These are phyloP conservation scores for Corchorus capsularis DNA, from an alignment of 345 rosid species.

Conservation along the genomic window DNA sequence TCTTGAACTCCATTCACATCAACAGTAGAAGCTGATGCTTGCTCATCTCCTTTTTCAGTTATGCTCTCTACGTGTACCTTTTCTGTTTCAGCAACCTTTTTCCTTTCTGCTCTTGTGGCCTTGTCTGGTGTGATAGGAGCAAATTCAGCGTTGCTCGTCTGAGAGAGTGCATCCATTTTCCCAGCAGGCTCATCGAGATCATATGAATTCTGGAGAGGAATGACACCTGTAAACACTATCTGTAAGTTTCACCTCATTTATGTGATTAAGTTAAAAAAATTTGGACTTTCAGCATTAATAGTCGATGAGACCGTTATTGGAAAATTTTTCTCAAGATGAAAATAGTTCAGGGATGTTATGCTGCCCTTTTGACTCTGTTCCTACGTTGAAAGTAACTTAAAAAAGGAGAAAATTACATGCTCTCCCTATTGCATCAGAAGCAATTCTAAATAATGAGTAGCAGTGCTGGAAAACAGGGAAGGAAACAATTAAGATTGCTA, in stretches of 20 bases:
- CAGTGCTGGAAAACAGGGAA: background rate
- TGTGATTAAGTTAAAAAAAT: conserved; percentile 1
- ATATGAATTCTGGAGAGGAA: conserved; percentile 21
- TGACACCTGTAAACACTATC: conserved; percentile 31
- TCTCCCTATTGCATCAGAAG: background rate
- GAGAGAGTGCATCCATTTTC: conserved; percentile 26
- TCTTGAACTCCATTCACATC: conserved; percentile 24
- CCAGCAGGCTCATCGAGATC: conserved; percentile 38
- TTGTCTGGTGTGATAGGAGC: conserved; percentile 65
- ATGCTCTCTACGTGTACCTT: conserved; percentile 19
- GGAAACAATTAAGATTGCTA: background rate
- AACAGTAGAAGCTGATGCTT: conserved; percentile 12
- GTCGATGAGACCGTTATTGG: background rate
- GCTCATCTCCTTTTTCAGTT: conserved; percentile 25
- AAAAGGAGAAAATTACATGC: background rate
- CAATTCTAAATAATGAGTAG: background rate
- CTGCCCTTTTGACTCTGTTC: background rate
- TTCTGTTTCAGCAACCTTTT: conserved; percentile 23
- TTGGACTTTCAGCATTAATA: conserved; percentile 4
- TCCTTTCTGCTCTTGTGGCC: conserved; percentile 24
- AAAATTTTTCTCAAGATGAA: background rate
- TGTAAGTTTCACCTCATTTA: conserved; percentile 15
- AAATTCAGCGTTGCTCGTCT: conserved; percentile 24
- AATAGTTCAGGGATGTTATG: background rate
- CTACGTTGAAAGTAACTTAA: background rate